phyloP scores from a whole-genome alignment of 371 early-diverging fungal species.

The Mortierella sp. region DNA sequence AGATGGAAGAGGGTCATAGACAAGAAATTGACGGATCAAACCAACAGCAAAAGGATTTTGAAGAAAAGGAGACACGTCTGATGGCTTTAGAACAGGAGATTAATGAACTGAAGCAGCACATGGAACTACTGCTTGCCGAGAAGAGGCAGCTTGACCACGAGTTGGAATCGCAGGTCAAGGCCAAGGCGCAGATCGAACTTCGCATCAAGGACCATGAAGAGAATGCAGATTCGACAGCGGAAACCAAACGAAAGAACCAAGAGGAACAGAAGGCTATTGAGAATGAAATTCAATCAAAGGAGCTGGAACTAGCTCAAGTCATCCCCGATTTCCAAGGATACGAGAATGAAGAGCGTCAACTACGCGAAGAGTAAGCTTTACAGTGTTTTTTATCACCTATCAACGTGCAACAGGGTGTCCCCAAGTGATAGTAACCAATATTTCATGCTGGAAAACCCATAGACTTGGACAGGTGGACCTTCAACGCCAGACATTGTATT shows the following conservation, averaged over 20 bases:
- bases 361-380: slow-evolving; percentile 60
- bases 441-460: background rate
- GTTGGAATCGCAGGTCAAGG: slow-evolving; percentile 62
- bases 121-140: slow-evolving; percentile 63
- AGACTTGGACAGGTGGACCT: slow-evolving; percentile 59
- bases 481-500: slow-evolving; percentile 70
- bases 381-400: background rate
- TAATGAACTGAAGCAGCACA: slow-evolving; percentile 57
- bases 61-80: slow-evolving; percentile 19
- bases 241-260: slow-evolving; percentile 54
- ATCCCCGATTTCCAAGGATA: slow-evolving; percentile 66
- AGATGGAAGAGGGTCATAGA: slow-evolving; percentile 66
- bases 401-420: background rate
- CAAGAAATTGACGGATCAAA: slow-evolving; percentile 57
- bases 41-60: slow-evolving; percentile 33
- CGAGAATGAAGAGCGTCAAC: slow-evolving; percentile 55
- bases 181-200: slow-evolving; percentile 67
- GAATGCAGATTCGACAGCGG: slow-evolving; percentile 51
- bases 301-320: slow-evolving; percentile 61
- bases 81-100: slow-evolving; percentile 56
- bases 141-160: slow-evolving; percentile 69
- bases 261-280: slow-evolving; percentile 61
- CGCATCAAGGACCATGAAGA: slow-evolving; percentile 66
- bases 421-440: background rate
- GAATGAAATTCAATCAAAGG: slow-evolving; percentile 67